Base-by-base conservation (phyloP, 2,329 filamentous ascomycete species). In the Claviceps sp. region DNA sequence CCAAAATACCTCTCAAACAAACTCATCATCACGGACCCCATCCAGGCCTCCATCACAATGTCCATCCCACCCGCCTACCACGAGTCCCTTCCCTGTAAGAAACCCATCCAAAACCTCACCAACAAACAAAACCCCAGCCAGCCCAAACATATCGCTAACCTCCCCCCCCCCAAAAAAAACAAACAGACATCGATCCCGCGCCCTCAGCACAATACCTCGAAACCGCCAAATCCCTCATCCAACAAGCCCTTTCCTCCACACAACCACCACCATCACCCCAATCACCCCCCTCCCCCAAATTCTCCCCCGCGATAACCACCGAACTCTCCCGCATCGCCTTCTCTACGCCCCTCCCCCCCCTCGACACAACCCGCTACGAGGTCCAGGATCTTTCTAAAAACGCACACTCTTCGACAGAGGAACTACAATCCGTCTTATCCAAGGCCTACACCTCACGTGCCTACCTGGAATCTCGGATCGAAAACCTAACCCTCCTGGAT, bases 351-450 rank as follows among this genome's bases (percentile, higher is more conserved):
- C 72, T 76, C 49, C 48, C 63, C n/a, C 77, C 82, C 1, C 70
- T 87, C 52, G 86, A 95, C 66, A 73, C 89, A 18, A 72, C 78
- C 44, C 88, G 90, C 59, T 97, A 97, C 77, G 87, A 95, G 69
- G 79, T 83, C 2, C 80, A 82, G 50, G 79, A 87, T 20, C 37
- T 75, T 69, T 42, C 41, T 11, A 11, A 8, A 13, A 20, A 42
- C 40, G 5, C n/a, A 4, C 52, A 62, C 42, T 37, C 49, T n/a
- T n/a, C 40, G 38, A 60, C 42, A 50, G 20, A 18, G 3, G 16
- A 34, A 82, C 26, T 86, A 52, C 84, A 85, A 61, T 73, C 83
- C 61, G 75, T 81, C 8, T 80, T 88, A 38, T 73, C 78, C 14
- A 70, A 65, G 46, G 72, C 76, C 49, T 74, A 75, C 67, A 66